Conservation (phyloP, 2,329 filamentous ascomycete species). For the Fusarium transvaalense region DNA sequence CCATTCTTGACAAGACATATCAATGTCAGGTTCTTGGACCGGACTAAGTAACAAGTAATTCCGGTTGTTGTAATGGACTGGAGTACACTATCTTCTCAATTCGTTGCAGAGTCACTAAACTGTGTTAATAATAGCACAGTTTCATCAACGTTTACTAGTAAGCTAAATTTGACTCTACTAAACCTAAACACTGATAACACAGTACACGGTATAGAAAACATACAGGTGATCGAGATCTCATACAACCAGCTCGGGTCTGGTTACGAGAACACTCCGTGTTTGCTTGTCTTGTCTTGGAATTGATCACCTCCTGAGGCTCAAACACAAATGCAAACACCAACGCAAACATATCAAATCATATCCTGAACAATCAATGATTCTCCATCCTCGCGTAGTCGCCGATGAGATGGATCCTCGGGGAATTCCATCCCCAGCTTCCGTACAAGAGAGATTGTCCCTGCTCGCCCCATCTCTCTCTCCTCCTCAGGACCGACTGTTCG, state of each 20-base stretch:
- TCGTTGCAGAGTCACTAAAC: neutral
- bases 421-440: slow-evolving; percentile 14
- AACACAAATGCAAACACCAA: slow-evolving; percentile 3
- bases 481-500: slow-evolving; percentile 23
- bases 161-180: neutral
- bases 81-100: neutral
- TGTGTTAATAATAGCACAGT: neutral
- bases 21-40: too few relatives aligned
- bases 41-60: neutral
- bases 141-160: neutral
- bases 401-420: slow-evolving; percentile 11
- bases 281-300: neutral
- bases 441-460: slow-evolving; percentile 24
- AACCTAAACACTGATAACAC: neutral
- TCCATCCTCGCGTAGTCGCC: slow-evolving; percentile 10
- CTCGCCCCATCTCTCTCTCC: neutral
- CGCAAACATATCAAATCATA: neutral
- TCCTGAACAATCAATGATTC: neutral
- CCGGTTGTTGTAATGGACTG: neutral
- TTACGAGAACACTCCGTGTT: neutral
- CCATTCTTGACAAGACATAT: neutral
- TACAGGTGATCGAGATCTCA: neutral
- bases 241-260: neutral
- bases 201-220: neutral
- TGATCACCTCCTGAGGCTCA: slow-evolving; percentile 19